A percentile compares a stretch with the other conserved stretches of the same genome.
phyloP scores from a whole-genome alignment of 1,284 basidiomycete genomes.

The Pseudozyma tsukubaensis region DNA sequence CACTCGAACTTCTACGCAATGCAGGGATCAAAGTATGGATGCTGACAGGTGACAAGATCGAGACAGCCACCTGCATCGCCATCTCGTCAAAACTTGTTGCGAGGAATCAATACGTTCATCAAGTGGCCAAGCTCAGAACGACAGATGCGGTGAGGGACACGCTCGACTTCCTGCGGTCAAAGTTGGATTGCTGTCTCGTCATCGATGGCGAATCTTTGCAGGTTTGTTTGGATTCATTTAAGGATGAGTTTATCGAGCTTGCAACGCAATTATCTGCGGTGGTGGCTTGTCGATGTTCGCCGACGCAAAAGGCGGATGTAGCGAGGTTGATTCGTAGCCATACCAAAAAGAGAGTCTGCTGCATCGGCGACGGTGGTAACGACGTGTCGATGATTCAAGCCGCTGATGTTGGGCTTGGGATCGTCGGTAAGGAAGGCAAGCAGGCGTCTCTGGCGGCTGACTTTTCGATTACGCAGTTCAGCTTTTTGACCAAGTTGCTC shows the following conservation, averaged over 20 bases:
- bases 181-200: conserved; percentile 95
- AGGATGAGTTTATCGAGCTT: conserved; percentile 93
- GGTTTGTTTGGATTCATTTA: conserved; percentile 89
- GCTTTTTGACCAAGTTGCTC: conserved; percentile 90
- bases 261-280: conserved; percentile 95
- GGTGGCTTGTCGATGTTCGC: conserved; percentile 96
- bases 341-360: conserved; percentile 95
- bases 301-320: conserved; percentile 98
- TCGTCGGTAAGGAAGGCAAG: conserved; percentile 98
- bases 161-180: conserved; percentile 93
- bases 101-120: conserved; percentile 96
- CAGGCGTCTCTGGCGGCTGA: conserved; percentile 98
- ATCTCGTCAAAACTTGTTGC: conserved; percentile 96
- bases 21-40: conserved; percentile 99
- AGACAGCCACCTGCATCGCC: conserved; percentile 97
- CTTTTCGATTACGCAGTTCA: conserved; percentile 97
- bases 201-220: conserved; percentile 98
- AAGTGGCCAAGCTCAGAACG: conserved; percentile 88
- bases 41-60: conserved; percentile 99
- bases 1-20: conserved; percentile 90
- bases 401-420: conserved; percentile 92
- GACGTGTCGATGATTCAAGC: conserved; percentile 97
- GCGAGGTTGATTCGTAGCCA: conserved; percentile 88
- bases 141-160: conserved; percentile 85
- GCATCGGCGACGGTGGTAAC: conserved; percentile 95